Base-by-base conservation (phyloP, 1,284 basidiomycete genomes). In the Puccinia triticina region DNA sequence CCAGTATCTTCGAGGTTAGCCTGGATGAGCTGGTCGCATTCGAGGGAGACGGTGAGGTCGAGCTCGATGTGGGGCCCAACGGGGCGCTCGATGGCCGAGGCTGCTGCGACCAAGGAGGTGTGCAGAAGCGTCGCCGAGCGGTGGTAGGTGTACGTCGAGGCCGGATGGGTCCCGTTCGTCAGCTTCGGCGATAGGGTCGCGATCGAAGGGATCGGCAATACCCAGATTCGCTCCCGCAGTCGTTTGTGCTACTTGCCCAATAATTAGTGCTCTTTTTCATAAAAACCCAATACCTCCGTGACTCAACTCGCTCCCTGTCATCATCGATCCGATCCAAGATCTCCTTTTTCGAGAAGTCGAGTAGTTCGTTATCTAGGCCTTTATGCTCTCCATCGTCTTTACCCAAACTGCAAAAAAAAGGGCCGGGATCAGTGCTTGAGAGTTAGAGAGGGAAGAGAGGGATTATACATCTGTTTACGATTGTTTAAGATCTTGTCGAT, bases 261-360 rank as follows among this genome's bases (percentile, higher is more conserved):
- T 14, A 14, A 46, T 29, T 1, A 50, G 21, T 4, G 23, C 21
- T 12, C 26, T 2, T 29, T 50, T 0, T 50, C n/a, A 43, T 12
- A 10, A 23, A 29, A 74, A 26, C 1, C 48, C 46, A 48, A 16
- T 50, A 46, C 21, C 10, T 16, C 29, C 53, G 29, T 34, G 18
- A 50, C 69, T 72, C 69, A 72, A 83, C 83, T 18, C 85, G 83
- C 78, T 85, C 85, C 23, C 85, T 77, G 78, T 85, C 85, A 69
- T 85, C 85, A 50, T 85, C 85, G 5, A 85, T 85, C 0, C 85
- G 74, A 10, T 84, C 69, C 32, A 85, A 82, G 53, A 85, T 84
- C 23, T 85, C 85, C n/a, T 61, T 77, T 0, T 82, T 69, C 0
- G 83, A 71, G 11, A 84, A 83, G 0, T 76, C 61, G 0, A 84